Percentiles rank a stretch among this genome's conserved stretches.
phyloP scores from a whole-genome alignment of 106 monocot species.

The Allium cepa region DNA sequence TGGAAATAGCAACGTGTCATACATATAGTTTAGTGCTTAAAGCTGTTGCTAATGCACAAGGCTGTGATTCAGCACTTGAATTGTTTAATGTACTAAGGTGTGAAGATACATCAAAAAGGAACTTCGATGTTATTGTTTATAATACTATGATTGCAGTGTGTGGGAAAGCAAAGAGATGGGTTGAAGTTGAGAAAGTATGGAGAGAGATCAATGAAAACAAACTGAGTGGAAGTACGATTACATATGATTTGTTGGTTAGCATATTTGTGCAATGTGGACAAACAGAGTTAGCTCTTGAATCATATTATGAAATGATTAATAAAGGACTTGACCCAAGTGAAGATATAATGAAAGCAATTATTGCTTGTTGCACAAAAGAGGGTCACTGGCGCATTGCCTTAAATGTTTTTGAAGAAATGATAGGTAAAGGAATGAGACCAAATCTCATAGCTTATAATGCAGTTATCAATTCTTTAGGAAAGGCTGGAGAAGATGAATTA shows the following conservation, averaged over 20 bases:
- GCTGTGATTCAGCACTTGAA: conserved; percentile 45
- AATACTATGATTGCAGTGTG: conserved; percentile 85
- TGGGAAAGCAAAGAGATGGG: conserved; percentile 67
- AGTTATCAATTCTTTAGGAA: conserved; percentile 85
- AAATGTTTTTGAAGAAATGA: conserved; percentile 48
- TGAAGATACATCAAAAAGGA: conserved; percentile 23
- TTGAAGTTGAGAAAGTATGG: conserved; percentile 60
- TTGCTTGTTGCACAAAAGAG: conserved; percentile 79
- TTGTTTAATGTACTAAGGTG: conserved; percentile 52
- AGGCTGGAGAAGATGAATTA: conserved; percentile 54
- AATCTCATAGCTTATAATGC: conserved; percentile 70
- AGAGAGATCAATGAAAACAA: conserved; percentile 45
- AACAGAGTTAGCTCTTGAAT: conserved; percentile 57
- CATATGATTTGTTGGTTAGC: conserved; percentile 74
- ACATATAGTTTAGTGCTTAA: conserved; percentile 77
- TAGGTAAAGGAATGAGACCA: conserved; percentile 49
- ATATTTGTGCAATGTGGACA: conserved; percentile 84
- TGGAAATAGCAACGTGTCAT: conserved; percentile 48
- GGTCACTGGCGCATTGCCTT: conserved; percentile 70
- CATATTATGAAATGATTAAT: conserved; percentile 76
- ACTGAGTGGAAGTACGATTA: conserved; percentile 41
- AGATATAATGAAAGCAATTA: conserved; percentile 77
- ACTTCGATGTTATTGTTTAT: conserved; percentile 71
- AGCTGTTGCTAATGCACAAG: conserved; percentile 43
- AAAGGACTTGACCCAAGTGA: conserved; percentile 48